These are phyloP conservation scores for Beta macrorhiza DNA, from an alignment of 179 eudicot species.

Conservation along the genomic window DNA sequence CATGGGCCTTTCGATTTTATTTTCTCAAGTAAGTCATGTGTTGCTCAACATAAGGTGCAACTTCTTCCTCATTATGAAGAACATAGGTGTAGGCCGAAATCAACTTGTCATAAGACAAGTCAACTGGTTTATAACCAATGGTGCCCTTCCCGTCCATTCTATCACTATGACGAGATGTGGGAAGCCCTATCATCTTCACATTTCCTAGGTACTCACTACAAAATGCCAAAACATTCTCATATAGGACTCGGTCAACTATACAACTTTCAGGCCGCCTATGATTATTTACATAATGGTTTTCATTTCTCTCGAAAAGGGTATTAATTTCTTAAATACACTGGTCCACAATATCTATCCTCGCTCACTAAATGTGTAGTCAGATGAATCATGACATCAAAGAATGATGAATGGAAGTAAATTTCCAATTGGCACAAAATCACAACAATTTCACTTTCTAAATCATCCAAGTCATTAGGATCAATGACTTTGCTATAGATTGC, in stretches of 20 bases:
- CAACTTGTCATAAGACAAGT: background rate
- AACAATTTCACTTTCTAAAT: background rate
- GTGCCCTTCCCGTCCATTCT: conserved; percentile 1
- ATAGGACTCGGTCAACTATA: background rate
- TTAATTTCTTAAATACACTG: background rate
- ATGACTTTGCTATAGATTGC: background rate
- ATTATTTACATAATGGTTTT: background rate
- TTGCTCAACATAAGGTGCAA: background rate
- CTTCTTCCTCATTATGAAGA: background rate
- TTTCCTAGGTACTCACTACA: background rate
- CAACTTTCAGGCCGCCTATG: background rate
- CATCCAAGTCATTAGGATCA: background rate
- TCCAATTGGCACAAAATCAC: conserved; percentile 5
- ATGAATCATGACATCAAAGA: background rate
- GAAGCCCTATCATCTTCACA: background rate
- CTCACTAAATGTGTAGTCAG: background rate
- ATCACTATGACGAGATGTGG: background rate
- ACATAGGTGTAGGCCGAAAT: background rate
- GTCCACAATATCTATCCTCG: background rate
- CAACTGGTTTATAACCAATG: background rate
- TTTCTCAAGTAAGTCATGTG: background rate
- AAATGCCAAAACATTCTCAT: background rate
- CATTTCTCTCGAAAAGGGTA: background rate
- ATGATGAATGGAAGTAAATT: background rate
- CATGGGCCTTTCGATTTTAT: no score